Conservation (phyloP, 163 green algal genomes). For the Coccomyxa subellipsoidea region DNA sequence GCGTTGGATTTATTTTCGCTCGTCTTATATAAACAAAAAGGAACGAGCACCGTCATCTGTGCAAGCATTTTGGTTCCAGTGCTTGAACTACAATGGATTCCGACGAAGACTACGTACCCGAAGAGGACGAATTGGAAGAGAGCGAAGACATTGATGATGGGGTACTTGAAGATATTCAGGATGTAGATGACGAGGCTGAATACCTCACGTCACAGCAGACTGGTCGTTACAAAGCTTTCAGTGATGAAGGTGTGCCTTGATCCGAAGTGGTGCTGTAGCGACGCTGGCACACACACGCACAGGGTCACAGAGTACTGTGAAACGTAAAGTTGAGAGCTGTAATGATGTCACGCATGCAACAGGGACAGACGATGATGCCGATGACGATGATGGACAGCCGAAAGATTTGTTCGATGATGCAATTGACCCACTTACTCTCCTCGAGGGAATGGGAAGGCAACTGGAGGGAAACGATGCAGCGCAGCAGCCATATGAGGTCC, state of each 20-base stretch:
- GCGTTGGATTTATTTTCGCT: no score
- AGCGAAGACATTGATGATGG: neutral
- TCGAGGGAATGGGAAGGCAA: constrained; percentile 37
- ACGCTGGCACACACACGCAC: neutral
- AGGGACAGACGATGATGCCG: neutral
- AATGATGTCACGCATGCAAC: neutral
- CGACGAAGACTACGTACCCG: neutral
- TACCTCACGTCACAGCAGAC: neutral
- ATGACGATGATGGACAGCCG: constrained; percentile 12
- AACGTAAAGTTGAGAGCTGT: no score
- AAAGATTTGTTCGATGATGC: constrained; percentile 37
- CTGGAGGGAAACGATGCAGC: constrained; percentile 8
- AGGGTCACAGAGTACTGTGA: no score
- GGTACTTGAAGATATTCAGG: neutral
- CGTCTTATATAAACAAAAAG: no score
- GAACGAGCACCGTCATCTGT: no score
- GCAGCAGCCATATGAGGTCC: constrained; percentile 46
- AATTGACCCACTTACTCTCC: constrained; percentile 37
- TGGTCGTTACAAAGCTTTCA: neutral
- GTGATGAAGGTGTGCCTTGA: neutral
- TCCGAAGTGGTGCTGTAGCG: neutral
- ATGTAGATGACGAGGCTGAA: neutral
- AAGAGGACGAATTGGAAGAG: neutral
- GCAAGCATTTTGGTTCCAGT: neutral
- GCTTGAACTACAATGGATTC: neutral